A percentile compares a stretch with the other conserved stretches of the same genome.
Conservation (phyloP, 768 basidiomycete species). For the Rossbeevera mucosa region DNA sequence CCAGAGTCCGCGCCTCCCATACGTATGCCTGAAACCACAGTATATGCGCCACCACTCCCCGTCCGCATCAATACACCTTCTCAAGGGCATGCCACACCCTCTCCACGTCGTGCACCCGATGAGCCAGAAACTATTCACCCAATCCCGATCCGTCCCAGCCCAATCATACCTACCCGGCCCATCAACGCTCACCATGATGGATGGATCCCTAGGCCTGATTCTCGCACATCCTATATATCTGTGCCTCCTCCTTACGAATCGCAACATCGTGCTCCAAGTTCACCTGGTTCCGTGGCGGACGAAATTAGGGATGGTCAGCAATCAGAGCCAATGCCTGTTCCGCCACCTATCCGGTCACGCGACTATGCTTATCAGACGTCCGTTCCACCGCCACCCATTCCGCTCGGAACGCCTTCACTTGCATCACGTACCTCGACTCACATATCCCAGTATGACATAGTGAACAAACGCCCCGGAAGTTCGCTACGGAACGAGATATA, state of each 20-base stretch:
- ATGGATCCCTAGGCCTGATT: constrained; percentile 29
- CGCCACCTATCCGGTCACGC: constrained; percentile 25
- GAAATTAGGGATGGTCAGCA: constrained; percentile 14
- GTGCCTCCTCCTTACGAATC: constrained; percentile 22
- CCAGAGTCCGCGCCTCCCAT: constrained; percentile 27
- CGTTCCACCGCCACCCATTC: constrained; percentile 8
- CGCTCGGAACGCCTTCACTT: constrained; percentile 16
- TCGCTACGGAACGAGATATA: constrained; percentile 26
- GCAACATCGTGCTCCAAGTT: constrained; percentile 9
- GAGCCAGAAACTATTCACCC: constrained; percentile 29
- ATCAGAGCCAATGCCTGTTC: constrained; percentile 13
- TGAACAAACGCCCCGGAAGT: constrained; percentile 23
- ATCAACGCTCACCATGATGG: constrained; percentile 17
- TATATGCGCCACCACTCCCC: constrained; percentile 19
- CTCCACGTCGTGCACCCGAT: constrained; percentile 4
- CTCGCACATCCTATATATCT: constrained; percentile 21
- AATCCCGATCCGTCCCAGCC: constrained; percentile 24
- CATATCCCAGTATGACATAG: constrained; percentile 30
- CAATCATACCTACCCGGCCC: constrained; percentile 7
- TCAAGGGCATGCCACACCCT: constrained; percentile 11
- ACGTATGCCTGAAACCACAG: constrained; percentile 17
- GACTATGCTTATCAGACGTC: constrained; percentile 28
- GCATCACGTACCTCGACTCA: constrained; percentile 28
- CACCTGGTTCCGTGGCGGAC: constrained; percentile 12
- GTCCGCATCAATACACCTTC: constrained; percentile 19